phyloP scores from a whole-genome alignment of 1,284 basidiomycete genomes.

The Lentinula novae-zelandiae region DNA sequence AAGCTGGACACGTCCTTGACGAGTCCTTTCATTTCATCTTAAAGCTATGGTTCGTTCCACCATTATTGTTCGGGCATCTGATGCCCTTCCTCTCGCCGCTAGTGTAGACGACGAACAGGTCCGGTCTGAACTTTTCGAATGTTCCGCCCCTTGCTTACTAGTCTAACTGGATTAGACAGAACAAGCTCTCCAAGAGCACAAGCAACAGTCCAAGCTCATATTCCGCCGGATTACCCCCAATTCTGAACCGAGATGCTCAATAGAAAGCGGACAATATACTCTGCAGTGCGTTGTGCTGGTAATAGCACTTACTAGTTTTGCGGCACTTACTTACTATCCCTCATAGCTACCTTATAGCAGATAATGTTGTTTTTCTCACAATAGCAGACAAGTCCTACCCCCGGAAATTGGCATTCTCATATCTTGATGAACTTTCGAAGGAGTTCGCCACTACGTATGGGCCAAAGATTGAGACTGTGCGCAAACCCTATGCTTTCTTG shows the following conservation, averaged over 20 bases:
- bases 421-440: slow-evolving; percentile 94
- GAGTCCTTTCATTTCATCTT: neutral
- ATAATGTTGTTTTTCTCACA: slow-evolving; percentile 93
- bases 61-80: slow-evolving; percentile 86
- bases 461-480: slow-evolving; percentile 80
- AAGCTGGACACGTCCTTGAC: neutral
- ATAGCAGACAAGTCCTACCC: slow-evolving; percentile 98
- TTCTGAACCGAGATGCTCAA: slow-evolving; percentile 93
- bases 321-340: slow-evolving; percentile 7
- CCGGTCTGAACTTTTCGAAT: slow-evolving; percentile 20
- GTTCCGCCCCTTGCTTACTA: slow-evolving; percentile 15
- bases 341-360: slow-evolving; percentile 87
- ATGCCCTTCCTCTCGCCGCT: slow-evolving; percentile 89
- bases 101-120: slow-evolving; percentile 96
- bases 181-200: slow-evolving; percentile 91
- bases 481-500: slow-evolving; percentile 93
- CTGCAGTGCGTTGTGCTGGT: slow-evolving; percentile 69
- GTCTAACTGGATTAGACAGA: slow-evolving; percentile 64
- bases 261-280: slow-evolving; percentile 93
- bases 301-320: neutral
- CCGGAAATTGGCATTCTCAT: slow-evolving; percentile 95
- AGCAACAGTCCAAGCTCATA: slow-evolving; percentile 96
- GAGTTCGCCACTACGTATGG: slow-evolving; percentile 93
- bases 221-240: slow-evolving; percentile 92
- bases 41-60: slow-evolving; percentile 83